These are phyloP conservation scores for Beauveria bassiana DNA, from an alignment of 2,329 filamentous ascomycete species.

Conservation along the genomic window DNA sequence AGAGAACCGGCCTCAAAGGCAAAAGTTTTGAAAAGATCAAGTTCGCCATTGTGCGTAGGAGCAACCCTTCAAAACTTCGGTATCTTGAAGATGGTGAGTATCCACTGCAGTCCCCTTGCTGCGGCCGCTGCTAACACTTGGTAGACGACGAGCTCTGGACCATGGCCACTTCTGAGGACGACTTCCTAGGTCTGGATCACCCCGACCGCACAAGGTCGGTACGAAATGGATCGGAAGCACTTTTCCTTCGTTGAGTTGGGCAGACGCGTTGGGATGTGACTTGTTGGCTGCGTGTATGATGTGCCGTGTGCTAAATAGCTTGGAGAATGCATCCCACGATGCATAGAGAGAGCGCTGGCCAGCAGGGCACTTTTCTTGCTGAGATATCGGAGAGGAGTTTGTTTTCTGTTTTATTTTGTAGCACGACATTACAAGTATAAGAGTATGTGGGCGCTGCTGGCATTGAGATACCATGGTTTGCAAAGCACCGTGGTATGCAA, in stretches of 20 bases:
- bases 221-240: conserved; percentile 53
- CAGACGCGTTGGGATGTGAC: neutral
- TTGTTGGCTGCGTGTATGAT: conserved; percentile 8
- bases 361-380: neutral
- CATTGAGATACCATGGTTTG: conserved; percentile 4
- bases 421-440: conserved; percentile 12
- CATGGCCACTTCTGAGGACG: conserved; percentile 45
- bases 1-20: conserved; percentile 88
- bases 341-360: neutral
- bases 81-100: conserved; percentile 81
- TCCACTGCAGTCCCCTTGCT: neutral
- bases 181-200: conserved; percentile 59
- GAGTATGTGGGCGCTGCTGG: conserved; percentile 6
- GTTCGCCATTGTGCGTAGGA: conserved; percentile 72
- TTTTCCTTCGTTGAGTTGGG: conserved; percentile 44
- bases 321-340: neutral
- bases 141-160: conserved; percentile 54
- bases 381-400: neutral
- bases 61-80: conserved; percentile 65
- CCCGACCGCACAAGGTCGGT: conserved; percentile 51
- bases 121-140: conserved; percentile 15
- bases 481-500: neutral
- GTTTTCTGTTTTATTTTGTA: conserved; percentile 9
- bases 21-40: conserved; percentile 99
- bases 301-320: conserved; percentile 3